These are phyloP conservation scores for Aspergillus ochraceoroseus DNA, from an alignment of 2,329 filamentous ascomycete species.

Conservation along the genomic window DNA sequence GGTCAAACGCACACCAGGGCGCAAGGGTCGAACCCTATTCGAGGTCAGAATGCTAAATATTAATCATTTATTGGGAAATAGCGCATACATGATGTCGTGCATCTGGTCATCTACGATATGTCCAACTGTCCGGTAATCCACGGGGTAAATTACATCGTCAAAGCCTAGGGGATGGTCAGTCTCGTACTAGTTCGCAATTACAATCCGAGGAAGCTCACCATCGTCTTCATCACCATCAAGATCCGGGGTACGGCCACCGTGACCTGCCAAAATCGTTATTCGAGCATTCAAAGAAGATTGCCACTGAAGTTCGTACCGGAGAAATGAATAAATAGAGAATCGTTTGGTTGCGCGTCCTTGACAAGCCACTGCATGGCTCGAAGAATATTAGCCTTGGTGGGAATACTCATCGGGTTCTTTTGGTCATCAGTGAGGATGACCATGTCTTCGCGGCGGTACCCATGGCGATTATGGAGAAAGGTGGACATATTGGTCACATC, in stretches of 20 bases:
- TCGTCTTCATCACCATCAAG: constrained; percentile 71
- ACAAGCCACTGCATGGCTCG: constrained; percentile 99
- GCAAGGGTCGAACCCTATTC: constrained; percentile 63
- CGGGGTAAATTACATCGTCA: constrained; percentile 73
- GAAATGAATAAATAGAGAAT: constrained; percentile 95
- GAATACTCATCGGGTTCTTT: constrained; percentile 93
- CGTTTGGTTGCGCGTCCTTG: constrained; percentile 84
- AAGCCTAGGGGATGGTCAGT: constrained; percentile 43
- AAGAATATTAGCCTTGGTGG: constrained; percentile 89
- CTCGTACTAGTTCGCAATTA: neutral
- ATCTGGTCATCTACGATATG: constrained; percentile 76
- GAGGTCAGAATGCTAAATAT: neutral
- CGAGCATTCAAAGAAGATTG: neutral
- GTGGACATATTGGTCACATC: constrained; percentile 94
- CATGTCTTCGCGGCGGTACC: constrained; percentile 94
- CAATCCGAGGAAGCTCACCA: constrained; percentile 32
- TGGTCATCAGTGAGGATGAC: constrained; percentile 94
- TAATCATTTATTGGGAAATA: too few species aligned
- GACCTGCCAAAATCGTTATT: constrained; percentile 46
- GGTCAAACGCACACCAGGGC: constrained; percentile 74
- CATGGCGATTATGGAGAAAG: constrained; percentile 78
- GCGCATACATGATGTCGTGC: constrained; percentile 58
- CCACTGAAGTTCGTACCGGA: constrained; percentile 56
- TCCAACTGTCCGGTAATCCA: constrained; percentile 64
- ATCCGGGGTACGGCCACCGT: constrained; percentile 70